Conservation (phyloP, 441 rosid genomes). For the Syzygium malaccense region DNA sequence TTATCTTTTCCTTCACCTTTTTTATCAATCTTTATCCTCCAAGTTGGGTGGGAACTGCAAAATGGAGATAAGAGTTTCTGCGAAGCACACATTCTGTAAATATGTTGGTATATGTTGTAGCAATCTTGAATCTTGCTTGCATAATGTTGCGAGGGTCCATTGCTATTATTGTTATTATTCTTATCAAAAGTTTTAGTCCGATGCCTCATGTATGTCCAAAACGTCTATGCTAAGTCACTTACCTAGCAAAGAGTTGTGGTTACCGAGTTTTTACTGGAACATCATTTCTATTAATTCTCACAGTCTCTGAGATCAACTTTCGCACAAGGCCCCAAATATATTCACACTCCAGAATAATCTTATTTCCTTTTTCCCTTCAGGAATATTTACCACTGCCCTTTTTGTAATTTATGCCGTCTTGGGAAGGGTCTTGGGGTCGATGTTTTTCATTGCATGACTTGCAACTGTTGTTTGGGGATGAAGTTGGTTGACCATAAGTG, state of each 20-base stretch:
- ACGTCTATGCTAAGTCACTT: background rate
- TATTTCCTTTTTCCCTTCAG: slow-evolving; percentile 21
- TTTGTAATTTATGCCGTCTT: slow-evolving; percentile 73
- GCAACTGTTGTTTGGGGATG: slow-evolving; percentile 69
- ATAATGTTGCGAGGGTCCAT: background rate
- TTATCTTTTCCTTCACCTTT: background rate
- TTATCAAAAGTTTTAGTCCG: background rate
- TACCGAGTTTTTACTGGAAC: background rate
- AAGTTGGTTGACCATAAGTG: slow-evolving; percentile 66
- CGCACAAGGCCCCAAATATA: background rate
- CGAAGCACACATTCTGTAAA: background rate
- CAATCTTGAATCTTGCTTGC: background rate
- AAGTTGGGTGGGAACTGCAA: background rate
- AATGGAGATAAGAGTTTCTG: background rate
- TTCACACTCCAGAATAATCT: background rate
- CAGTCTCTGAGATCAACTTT: background rate
- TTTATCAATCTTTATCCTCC: background rate
- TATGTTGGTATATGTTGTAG: background rate
- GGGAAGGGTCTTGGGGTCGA: slow-evolving; percentile 76
- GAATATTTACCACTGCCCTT: slow-evolving; percentile 68
- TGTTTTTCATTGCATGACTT: slow-evolving; percentile 75
- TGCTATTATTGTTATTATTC: background rate
- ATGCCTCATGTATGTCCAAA: background rate
- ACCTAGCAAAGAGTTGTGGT: background rate
- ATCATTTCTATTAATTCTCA: background rate